Percentiles rank a stretch among this genome's conserved stretches.
phyloP scores from a whole-genome alignment of 1,284 basidiomycete species.

The Coniophora puteana region DNA sequence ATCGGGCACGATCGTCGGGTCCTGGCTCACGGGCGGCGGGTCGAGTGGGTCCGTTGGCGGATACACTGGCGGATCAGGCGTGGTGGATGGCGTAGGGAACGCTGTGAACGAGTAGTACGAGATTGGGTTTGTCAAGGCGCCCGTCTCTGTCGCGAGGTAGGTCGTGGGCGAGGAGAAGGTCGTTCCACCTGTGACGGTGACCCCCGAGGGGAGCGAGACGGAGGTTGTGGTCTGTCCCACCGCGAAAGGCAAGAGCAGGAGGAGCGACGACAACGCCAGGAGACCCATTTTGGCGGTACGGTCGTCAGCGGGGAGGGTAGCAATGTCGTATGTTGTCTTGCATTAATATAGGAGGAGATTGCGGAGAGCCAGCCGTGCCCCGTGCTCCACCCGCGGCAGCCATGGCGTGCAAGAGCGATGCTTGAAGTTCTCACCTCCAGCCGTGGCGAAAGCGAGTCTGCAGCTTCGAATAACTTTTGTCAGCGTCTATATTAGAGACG shows the following conservation, averaged over 20 bases:
- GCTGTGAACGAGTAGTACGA: neutral
- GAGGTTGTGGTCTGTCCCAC: neutral
- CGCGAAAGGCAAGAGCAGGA: neutral
- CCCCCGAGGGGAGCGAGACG: neutral
- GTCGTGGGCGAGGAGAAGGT: neutral
- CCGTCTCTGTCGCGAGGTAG: neutral
- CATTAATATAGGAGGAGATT: neutral
- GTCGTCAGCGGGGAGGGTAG: neutral
- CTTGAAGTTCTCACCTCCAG: neutral
- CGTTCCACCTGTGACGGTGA: neutral
- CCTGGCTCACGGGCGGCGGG: neutral
- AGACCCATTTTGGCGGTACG: neutral
- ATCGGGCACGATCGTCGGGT: conserved; percentile 25
- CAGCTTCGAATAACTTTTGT: too few species aligned
- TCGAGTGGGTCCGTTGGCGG: neutral
- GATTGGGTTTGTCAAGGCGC: neutral
- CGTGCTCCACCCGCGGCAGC: neutral
- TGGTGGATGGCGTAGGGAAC: neutral
- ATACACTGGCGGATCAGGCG: neutral
- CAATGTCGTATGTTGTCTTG: neutral
- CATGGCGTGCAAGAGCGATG: neutral
- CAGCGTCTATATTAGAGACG: too few species aligned
- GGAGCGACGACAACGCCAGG: too few species aligned
- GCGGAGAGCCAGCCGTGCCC: neutral
- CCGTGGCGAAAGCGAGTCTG: too few species aligned